Evolutionary conservation across 805 yeast species (phyloP).

Genomic region (Saturnispora sanitii): DNA sequence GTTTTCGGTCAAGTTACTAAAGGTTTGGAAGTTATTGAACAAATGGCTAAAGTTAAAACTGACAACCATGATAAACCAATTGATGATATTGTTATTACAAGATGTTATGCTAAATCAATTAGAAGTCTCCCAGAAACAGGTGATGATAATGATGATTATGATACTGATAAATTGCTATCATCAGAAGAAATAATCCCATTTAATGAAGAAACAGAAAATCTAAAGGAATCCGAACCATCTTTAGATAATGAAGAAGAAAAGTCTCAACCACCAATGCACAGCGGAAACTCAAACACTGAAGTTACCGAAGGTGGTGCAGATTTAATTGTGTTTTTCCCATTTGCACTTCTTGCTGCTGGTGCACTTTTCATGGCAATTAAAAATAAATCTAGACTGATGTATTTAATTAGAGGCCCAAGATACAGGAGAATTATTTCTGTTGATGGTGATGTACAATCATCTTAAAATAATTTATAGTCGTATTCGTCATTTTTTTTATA

Average conservation of each 20-base stretch:
- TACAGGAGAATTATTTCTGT: constrained; percentile 18
- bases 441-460: constrained; percentile 1
- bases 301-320: background rate
- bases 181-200: too few relatives aligned
- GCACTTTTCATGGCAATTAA: constrained; percentile 7
- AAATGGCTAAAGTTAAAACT: constrained; percentile 49
- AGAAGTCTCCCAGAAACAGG: background rate
- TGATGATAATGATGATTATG: constrained; percentile 2
- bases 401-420: constrained; percentile 23
- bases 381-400: constrained; percentile 16
- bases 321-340: constrained; percentile 6
- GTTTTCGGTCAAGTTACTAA: constrained; percentile 70
- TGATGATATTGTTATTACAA: constrained; percentile 32
- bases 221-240: too few relatives aligned
- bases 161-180: background rate
- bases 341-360: background rate
- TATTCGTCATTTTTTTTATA: too few relatives aligned
- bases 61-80: constrained; percentile 32
- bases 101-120: constrained; percentile 9
- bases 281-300: too few relatives aligned
- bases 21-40: constrained; percentile 53
- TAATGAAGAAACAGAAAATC: too few relatives aligned
- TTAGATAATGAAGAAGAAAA: background rate
- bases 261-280: too few relatives aligned
- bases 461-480: too few relatives aligned